Evolutionary conservation across 306 rosid genomes (phyloP), one percentile per base, ranked within the genome.

Genomic region (Acacia confusa): DNA sequence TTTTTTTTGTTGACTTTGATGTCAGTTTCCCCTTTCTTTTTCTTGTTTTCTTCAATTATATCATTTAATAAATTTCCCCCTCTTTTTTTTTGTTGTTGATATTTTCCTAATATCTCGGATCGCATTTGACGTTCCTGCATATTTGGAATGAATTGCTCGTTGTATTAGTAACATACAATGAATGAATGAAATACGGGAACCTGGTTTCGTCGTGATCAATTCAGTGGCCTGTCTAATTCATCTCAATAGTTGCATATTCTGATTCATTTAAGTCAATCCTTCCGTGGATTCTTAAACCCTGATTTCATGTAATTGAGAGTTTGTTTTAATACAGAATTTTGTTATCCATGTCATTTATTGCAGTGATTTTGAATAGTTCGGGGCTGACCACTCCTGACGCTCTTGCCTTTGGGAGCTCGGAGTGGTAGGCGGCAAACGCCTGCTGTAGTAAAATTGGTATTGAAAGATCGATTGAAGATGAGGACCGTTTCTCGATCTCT

Each of bases 401-500:
- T 81, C 76, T 78, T 55, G 9, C 63, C 38, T 75, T 77, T 81
- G 57, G 53, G 87, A 63, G 76, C 69, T 79, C 45, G 48, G 77
- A 81, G 65, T 17, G 72, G n/a, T 68, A 36, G 55, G 75, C 63
- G 7, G 44, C 22, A 43, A 80, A 11, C 0, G 45, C 40, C 30
- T 36, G 22, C 40, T 44, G 19, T 77, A 70, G 78, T n/a, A 66
- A 17, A 64, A 50, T 78, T 68, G 63, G 16, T 47, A 13, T 43
- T 22, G 0, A 28, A 63, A 68, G 74, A 25, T 13, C 58, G 73
- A 72, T 72, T 81, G 78, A 90, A 87, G 89, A 95, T 93, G 99
- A 90, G 95, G 83, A 82, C 70, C 41, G 22, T 85, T 43, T 80
- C 79, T 84, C 93, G 91, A 55, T 87, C 86, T 79, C 53, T 90